Base-by-base conservation (phyloP, 2,329 filamentous ascomycete genomes). In the Colletotrichum somersetense region DNA sequence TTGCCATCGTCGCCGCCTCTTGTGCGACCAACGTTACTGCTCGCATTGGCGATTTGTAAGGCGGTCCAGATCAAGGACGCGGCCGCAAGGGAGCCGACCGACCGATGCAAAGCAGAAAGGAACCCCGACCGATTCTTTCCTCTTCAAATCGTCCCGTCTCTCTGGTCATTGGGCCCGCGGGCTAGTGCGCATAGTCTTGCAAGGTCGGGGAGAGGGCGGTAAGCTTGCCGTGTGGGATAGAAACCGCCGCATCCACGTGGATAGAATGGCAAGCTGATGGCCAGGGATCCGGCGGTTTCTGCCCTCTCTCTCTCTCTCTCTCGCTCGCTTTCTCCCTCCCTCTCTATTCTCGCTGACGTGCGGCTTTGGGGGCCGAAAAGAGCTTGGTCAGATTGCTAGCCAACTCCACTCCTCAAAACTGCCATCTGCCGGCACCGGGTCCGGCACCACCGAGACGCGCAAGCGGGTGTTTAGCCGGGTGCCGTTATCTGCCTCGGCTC, bases 1-100 rank as follows among this genome's bases (percentile, higher is more conserved):
- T 56, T 56, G 48, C 52, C 58, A 58, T 57, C 50, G 44, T 58
- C 63, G 30, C 65, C 33, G 23, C 65, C 40, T 30, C n/a, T 52
- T 52, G 26, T 30, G 42, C 52, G 30, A 46, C 26, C 42, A 10
- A 38, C 53, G 53, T 42, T 40, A 38, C n/a, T 64, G 44, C 33
- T 59, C 3, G 26, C 26, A 38, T 50, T 26, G 11, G 44, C 42
- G 23, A 38, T 67, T 30, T 48, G 57, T 59, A 35, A 62, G 11
- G 12, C 59, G 6, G 63, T 33, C 14, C n/a, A 52, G 18, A 26
- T 53, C 48, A 57, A 62, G 50, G 20, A 44, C 58, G 58, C 58
- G 58, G 10, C 52, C 18, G 18, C 18, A 10, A 55, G 7, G 10
- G 18, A 7, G 16, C 52, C 23, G 10, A 18, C 2, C 14, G 5